These are phyloP conservation scores for Pterocarpus santalinus DNA, from an alignment of 306 rosid genomes.

Conservation along the genomic window DNA sequence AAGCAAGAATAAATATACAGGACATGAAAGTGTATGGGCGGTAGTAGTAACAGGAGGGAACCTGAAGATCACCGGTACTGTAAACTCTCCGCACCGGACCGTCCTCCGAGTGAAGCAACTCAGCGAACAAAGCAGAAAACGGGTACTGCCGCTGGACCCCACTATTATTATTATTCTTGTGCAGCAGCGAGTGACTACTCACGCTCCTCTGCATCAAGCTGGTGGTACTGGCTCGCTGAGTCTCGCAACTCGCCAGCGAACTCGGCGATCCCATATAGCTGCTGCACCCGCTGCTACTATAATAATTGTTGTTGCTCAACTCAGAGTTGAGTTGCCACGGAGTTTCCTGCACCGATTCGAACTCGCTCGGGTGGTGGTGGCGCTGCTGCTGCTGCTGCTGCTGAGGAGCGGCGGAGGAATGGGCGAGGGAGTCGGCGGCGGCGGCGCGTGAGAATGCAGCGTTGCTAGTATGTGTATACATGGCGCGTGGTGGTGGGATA, in stretches of 20 bases:
- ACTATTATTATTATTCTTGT: constrained; percentile 36
- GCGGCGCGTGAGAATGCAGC: constrained; percentile 57
- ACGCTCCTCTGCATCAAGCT: constrained; percentile 64
- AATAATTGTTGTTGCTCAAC: too few species aligned
- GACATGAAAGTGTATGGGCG: not conserved
- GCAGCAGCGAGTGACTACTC: constrained; percentile 75
- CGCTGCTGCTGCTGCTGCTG: not conserved
- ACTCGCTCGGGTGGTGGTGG: constrained; percentile 35
- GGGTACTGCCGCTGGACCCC: constrained; percentile 53
- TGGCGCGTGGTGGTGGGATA: constrained; percentile 58
- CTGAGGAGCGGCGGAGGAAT: constrained; percentile 25
- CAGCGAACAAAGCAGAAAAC: constrained; percentile 47
- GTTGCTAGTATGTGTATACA: constrained; percentile 54
- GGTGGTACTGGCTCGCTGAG: constrained; percentile 18
- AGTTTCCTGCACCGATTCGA: constrained; percentile 31
- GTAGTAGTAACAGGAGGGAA: not conserved
- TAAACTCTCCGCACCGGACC: constrained; percentile 70
- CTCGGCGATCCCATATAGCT: constrained; percentile 69
- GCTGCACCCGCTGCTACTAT: constrained; percentile 71
- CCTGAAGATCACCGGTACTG: constrained; percentile 90
- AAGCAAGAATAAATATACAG: too few species aligned
- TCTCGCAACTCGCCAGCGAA: constrained; percentile 55
- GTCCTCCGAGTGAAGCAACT: constrained; percentile 49
- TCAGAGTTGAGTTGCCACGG: constrained; percentile 47
- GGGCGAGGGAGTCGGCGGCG: constrained; percentile 24